Conservation (phyloP, 2,329 filamentous ascomycete genomes). For the Berkeleyomyces basicola region DNA sequence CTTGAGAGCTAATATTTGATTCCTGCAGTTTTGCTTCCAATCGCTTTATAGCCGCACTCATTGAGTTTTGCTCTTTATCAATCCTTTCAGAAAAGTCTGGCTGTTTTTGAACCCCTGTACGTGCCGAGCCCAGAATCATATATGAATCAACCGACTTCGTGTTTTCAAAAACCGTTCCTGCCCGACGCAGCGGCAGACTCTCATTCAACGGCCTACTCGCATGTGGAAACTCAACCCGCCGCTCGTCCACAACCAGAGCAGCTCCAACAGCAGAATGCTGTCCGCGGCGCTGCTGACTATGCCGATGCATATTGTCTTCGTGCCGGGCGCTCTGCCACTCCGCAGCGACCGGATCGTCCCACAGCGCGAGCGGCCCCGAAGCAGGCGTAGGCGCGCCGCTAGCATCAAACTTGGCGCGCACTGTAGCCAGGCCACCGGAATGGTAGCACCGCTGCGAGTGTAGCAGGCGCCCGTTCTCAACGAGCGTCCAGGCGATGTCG, state of each 20-base stretch:
- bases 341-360: background rate
- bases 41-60: background rate
- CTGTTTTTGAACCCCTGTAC: background rate
- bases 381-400: background rate
- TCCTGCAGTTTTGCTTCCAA: background rate
- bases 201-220: background rate
- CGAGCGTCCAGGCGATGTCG: conserved; percentile 31
- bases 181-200: background rate
- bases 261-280: background rate
- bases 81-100: background rate
- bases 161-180: background rate
- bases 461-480: conserved; percentile 29
- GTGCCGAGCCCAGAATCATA: background rate
- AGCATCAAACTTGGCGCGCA: conserved; percentile 10
- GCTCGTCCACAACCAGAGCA: background rate
- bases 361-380: background rate
- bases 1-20: background rate
- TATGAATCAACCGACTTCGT: conserved; percentile 3
- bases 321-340: background rate
- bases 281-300: background rate
- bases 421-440: conserved; percentile 12
- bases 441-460: conserved; percentile 14
- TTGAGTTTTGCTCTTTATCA: conserved; percentile 2
- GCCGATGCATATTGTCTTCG: background rate
- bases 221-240: background rate